Percentiles rank a stretch among this genome's conserved stretches.
Conservation (phyloP, 1,139 yeast species). For the Pichia sp. region DNA sequence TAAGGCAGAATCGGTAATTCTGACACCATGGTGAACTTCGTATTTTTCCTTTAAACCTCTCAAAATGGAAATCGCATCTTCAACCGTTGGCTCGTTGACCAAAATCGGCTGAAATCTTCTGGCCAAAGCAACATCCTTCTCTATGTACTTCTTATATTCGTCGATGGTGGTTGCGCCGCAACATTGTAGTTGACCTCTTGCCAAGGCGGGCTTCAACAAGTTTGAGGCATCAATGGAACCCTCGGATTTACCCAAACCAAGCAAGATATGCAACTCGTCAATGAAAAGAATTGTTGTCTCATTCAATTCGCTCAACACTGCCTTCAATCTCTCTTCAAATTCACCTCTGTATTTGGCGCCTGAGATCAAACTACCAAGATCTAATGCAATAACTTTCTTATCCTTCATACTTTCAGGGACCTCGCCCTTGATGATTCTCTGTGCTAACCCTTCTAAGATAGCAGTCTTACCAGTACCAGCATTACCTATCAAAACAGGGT, state of each 20-base stretch:
- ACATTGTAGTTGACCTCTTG: constrained; percentile 88
- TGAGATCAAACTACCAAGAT: constrained; percentile 82
- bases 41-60: constrained; percentile 92
- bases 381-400: constrained; percentile 77
- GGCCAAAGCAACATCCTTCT: constrained; percentile 97
- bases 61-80: constrained; percentile 85
- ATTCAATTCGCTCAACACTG: constrained; percentile 82
- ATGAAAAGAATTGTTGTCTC: constrained; percentile 77
- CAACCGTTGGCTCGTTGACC: constrained; percentile 86
- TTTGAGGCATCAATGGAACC: constrained; percentile 97
- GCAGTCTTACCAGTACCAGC: constrained; percentile 99
- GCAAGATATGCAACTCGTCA: constrained; percentile 85
- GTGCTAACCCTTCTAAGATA: constrained; percentile 93
- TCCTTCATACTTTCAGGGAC: constrained; percentile 93
- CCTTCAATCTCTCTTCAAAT: constrained; percentile 84
- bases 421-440: constrained; percentile 82
- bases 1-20: constrained; percentile 86
- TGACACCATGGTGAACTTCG: constrained; percentile 98
- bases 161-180: constrained; percentile 97
- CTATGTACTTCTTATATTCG: constrained; percentile 87
- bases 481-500: constrained; percentile 88
- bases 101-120: constrained; percentile 88
- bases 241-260: constrained; percentile 92
- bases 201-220: constrained; percentile 86
- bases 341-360: constrained; percentile 97